Conservation (phyloP, 192 early-diverging fungal species). For the Hyaloraphidium curvatum region DNA sequence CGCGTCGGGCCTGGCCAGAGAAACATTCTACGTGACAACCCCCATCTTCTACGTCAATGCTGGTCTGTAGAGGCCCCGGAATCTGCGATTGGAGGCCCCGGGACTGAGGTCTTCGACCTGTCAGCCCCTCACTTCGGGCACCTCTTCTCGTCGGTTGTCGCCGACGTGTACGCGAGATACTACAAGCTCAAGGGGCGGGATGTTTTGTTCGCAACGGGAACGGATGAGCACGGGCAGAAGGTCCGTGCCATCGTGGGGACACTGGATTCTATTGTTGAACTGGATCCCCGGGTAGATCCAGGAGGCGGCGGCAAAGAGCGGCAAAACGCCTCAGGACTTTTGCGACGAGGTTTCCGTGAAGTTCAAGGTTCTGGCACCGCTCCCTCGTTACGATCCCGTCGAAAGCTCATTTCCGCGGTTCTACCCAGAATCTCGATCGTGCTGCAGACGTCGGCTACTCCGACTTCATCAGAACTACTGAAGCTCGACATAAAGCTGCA, state of each 20-base stretch:
- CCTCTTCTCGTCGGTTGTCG: slow-evolving; percentile 69
- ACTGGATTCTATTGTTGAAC: background rate
- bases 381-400: background rate
- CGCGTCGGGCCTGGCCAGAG: no score
- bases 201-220: slow-evolving; percentile 48
- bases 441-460: slow-evolving; percentile 52
- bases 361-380: slow-evolving; percentile 25
- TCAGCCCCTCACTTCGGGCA: slow-evolving; percentile 86
- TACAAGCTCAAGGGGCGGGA: slow-evolving; percentile 44
- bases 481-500: slow-evolving; percentile 42
- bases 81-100: background rate
- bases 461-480: slow-evolving; percentile 76
- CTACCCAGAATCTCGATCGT: slow-evolving; percentile 34
- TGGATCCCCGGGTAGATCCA: slow-evolving; percentile 40
- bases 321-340: slow-evolving; percentile 41
- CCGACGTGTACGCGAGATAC: slow-evolving; percentile 61
- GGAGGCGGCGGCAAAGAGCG: slow-evolving; percentile 52
- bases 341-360: slow-evolving; percentile 52
- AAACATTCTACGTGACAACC: slow-evolving; percentile 41
- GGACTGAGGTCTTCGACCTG: background rate
- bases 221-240: slow-evolving; percentile 94
- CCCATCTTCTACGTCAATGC: slow-evolving; percentile 86
- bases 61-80: slow-evolving; percentile 18
- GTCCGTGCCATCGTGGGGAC: slow-evolving; percentile 18
- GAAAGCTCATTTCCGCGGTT: background rate